A percentile compares a stretch with the other conserved stretches of the same genome.
Evolutionary conservation across 1,284 basidiomycete genomes (phyloP).

Genomic region (Leccinum idahoense): DNA sequence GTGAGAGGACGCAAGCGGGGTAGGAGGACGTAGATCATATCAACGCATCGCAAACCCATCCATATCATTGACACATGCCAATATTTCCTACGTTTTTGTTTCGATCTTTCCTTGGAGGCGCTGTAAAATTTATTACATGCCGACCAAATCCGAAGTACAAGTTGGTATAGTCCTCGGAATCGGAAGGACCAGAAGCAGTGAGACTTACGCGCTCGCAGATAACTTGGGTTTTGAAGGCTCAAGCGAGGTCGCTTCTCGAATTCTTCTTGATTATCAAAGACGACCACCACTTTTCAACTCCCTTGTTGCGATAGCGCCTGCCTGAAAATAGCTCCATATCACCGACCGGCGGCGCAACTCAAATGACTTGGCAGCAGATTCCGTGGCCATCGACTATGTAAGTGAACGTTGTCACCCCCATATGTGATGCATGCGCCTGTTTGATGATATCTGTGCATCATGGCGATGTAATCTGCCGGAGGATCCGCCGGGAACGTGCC

Average conservation of each 20-base stretch:
- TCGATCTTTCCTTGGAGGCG: background rate
- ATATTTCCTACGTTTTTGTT: background rate
- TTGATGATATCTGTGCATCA: background rate
- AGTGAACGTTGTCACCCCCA: background rate
- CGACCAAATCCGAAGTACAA: background rate
- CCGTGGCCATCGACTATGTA: background rate
- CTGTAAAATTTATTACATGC: background rate
- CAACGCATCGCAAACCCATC: background rate
- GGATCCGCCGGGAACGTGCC: background rate
- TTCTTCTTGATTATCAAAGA: background rate
- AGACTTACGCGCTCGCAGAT: background rate
- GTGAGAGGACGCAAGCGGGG: conserved; percentile 4
- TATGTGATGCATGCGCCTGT: background rate
- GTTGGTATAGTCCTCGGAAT: background rate
- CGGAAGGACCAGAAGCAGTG: background rate
- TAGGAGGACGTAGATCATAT: background rate
- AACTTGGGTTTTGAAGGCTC: background rate
- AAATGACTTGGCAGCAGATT: background rate
- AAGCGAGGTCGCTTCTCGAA: background rate
- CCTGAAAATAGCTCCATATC: background rate
- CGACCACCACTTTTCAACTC: background rate
- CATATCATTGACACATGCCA: background rate
- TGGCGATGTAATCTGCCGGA: background rate
- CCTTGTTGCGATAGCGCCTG: background rate
- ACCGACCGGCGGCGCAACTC: background rate